Conservation (phyloP, 1,284 basidiomycete species). For the Leccinum cinnamomeum region DNA sequence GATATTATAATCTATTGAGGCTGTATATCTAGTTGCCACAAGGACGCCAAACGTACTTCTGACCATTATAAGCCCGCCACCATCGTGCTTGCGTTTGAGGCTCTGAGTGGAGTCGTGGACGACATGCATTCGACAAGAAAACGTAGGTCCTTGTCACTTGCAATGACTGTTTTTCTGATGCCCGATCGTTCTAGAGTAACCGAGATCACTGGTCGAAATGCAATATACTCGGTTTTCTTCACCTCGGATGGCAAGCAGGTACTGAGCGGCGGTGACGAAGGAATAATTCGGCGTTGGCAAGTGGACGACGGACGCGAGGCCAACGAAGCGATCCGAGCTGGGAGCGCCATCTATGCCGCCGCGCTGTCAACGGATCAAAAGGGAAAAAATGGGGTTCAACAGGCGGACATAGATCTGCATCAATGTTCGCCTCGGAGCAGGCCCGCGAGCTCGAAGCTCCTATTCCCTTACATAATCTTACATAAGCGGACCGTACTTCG, state of each 20-base stretch:
- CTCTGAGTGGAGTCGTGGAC: neutral
- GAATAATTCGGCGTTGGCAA: neutral
- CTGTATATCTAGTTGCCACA: neutral
- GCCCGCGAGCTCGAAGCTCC: no score
- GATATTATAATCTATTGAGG: neutral
- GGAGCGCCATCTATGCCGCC: neutral
- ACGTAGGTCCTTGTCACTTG: neutral
- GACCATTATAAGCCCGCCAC: neutral
- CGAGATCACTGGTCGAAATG: neutral
- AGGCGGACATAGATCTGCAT: no score
- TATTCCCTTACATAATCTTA: no score
- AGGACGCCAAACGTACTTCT: neutral
- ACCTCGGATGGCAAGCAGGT: neutral
- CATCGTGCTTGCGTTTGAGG: neutral
- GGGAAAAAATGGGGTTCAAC: neutral
- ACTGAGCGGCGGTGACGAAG: neutral
- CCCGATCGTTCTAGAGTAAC: neutral
- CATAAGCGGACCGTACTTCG: no score
- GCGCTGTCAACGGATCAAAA: neutral
- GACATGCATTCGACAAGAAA: neutral
- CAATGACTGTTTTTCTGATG: neutral
- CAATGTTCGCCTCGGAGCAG: no score
- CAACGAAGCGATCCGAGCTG: neutral
- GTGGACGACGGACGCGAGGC: neutral
- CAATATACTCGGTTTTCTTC: neutral